Evolutionary conservation across 345 rosid genomes (phyloP), one percentile per base, ranked within the genome.

Genomic region (Syzygium aqueum): DNA sequence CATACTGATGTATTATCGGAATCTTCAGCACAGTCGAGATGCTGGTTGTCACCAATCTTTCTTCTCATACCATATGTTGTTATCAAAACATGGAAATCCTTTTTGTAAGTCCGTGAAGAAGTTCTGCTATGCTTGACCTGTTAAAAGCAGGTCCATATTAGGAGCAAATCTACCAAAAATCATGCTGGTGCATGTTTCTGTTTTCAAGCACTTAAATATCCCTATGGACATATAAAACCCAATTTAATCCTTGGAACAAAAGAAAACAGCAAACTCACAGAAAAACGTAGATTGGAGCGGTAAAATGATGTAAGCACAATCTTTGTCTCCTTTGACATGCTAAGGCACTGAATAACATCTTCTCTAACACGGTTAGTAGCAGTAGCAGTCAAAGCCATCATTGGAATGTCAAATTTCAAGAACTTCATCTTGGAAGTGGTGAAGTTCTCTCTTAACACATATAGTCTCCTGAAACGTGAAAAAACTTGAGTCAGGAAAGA

Each of bases 301-400:
- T 95, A 96, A 85, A 96, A 96, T 84, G 98, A 94, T 88, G 98
- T 95, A 53, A 94, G 92, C 87, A 97, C 98, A 85, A 91, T 89
- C 89, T 94, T 95, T 89, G 96, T 94, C 87, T 93, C 93, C 90
- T 91, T 94, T 83, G 96, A 92, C 95, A 96, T 90, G 90, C 89
- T 86, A 87, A 97, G 92, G 25, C 97, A 94, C 86, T 92, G 88
- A 87, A 94, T 90, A 88, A 97, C 94, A 90, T 96, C 98, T 91
- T 93, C 93, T 78, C 89, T 95, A 87, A 96, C 99, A 80, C 85
- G 94, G 91, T 85, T 57, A 43, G 98, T 96, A 88, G 99, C 99
- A 27, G 98, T 97, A 86, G 99, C 98, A 84, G 99, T 97, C 94
- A 97, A 92, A 85, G 97, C 98, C 98, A 97, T 97, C 86, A 97